Evolutionary conservation across 805 yeast species (phyloP), one percentile per base, ranked within the genome.

Genomic region (Brettanomyces sp.): DNA sequence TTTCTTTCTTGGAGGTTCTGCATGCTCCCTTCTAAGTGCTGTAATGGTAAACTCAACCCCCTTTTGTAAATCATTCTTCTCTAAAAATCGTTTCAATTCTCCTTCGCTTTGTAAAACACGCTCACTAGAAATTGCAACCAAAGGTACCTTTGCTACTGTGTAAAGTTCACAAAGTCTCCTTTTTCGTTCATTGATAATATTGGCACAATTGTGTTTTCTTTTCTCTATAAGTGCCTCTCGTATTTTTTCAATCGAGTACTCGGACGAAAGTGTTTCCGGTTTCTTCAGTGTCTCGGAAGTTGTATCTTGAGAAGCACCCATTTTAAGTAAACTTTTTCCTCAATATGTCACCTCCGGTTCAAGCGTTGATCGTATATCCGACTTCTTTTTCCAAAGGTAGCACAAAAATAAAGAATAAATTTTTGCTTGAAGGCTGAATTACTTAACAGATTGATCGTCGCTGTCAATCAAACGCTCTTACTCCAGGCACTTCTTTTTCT

Each of bases 101-200:
- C 63, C 69, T 50, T 67, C 72, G 24, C 62, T 66, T 51, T 53
- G 67, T 47, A 58, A 58, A 50, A 66, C 62, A 30, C 55, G 68
- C 43, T 54, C 68, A 48, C 56, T 68, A 48, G 70, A 69, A 52
- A 57, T 65, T 42, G 67, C 79, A 46, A 74, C 57, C 47, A 69
- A 65, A 18, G 80, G 77, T 44, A 77, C 60, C 49, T 77, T 60
- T 9, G 85, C 68, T 12, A 82, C 72, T 51, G 80, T 75, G 56
- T 77, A 82, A 14, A 82, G 63, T 58, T 81, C 85, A 1, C 82
- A 70, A 23, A 82, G 65, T 55, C 77, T 78, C 25, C 80, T 65
- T 53, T 78, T 78, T 42, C 88, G 66, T 40, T 67, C 66, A 49
- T 69, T 66, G 11, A 77, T 64, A n/a, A 77, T 62, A 42, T 68